Evolutionary conservation across 805 yeast genomes (phyloP), one percentile per base, ranked within the genome.

Genomic region (Teunomyces lycoperdinae): DNA sequence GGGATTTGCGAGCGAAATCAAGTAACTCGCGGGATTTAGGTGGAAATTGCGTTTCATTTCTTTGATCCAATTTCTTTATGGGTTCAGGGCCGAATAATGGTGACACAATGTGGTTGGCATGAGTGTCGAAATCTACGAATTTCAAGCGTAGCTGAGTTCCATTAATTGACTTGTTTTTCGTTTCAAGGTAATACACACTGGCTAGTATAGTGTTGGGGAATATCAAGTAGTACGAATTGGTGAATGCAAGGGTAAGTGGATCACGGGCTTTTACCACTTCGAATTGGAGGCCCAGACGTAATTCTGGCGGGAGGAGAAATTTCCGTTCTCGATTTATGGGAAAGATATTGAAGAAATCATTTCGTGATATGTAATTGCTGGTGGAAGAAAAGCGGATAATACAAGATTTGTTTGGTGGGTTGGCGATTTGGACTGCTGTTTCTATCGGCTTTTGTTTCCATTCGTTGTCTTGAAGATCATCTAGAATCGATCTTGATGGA

Each of bases 161-260:
- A 53, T 82, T 77, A 31, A 84, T 57, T 46, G 68, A 66, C 45
- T 77, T 73, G 7, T 74, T 73, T 9, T 59, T 49, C 0, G 84
- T 77, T 53, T 82, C 87, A 16, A 70, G 57, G 61, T 69, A 71
- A 59, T 77, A 84, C 3, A 70, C 69, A 16, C 78, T 69, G 0
- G 89, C 88, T 14, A 73, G 76, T 24, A 70, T 67, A 33, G 62
- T 58, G 34, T 67, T 62, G 4, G 68, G 67, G 56, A 85, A 85
- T 5, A 80, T 58, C 31, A 85, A 61, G 58, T 77, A 84, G 59
- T 81, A 82, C 4, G 75, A 71, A 36, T 78, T 77, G 49, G 71
- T 64, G 27, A 78, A 73, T 33, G 64, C 52, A 20, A 85, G 58
- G 13, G 67, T 73, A 2, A 59, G 43, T 0, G 80, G 77, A 50